phyloP scores from a whole-genome alignment of 176 grass and related monocot genomes.

The Eragrostis curvula region DNA sequence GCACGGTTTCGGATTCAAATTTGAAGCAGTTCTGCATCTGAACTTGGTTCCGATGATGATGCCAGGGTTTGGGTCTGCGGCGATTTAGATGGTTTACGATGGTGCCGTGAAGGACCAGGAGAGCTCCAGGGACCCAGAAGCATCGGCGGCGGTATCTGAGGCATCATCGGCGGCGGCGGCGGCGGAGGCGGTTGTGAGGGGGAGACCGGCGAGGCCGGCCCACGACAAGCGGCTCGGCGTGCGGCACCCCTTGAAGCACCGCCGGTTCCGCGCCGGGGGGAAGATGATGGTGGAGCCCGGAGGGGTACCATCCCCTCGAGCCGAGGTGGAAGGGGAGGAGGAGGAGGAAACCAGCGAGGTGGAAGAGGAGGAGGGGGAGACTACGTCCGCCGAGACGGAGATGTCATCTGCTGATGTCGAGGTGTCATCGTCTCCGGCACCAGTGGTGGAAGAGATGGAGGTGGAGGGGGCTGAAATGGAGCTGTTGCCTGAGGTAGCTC shows the following conservation, averaged over 20 bases:
- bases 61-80: constrained; percentile 32
- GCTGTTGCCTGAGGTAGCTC: constrained; percentile 6
- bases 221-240: constrained; percentile 68
- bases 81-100: constrained; percentile 81
- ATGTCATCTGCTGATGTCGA: background rate
- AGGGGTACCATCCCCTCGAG: constrained; percentile 2
- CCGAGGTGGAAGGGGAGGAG: background rate
- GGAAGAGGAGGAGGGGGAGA: constrained; percentile 32
- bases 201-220: constrained; percentile 12
- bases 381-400: constrained; percentile 19
- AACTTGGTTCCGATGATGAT: background rate
- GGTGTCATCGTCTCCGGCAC: constrained; percentile 24
- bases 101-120: constrained; percentile 70
- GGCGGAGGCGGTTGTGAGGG: background rate
- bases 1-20: background rate
- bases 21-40: constrained; percentile 18
- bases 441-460: constrained; percentile 1
- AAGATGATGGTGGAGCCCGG: constrained; percentile 71
- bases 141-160: constrained; percentile 30
- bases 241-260: constrained; percentile 66
- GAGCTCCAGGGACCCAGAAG: constrained; percentile 29
- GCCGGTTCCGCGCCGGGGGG: constrained; percentile 48
- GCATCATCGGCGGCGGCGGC: background rate
- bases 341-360: constrained; percentile 34
- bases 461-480: constrained; percentile 30